Percentiles rank a stretch among this genome's conserved stretches.
These are phyloP conservation scores for Monosporascus sp. DNA, from an alignment of 2,329 filamentous ascomycete species.

Conservation along the genomic window DNA sequence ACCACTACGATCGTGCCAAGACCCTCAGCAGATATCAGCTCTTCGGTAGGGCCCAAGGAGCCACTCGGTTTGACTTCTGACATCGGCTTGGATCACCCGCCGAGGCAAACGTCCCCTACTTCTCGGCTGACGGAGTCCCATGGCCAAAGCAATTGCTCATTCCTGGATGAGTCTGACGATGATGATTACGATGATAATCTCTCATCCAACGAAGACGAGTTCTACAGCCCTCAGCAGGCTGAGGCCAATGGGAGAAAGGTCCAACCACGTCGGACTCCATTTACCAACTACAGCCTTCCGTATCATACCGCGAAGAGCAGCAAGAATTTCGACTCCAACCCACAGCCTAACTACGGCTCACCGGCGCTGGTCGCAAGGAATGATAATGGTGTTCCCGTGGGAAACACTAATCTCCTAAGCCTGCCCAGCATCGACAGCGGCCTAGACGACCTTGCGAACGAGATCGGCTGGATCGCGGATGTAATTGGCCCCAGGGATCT, in stretches of 20 bases:
- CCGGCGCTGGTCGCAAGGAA: conserved; percentile 24
- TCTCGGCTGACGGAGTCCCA: conserved; percentile 29
- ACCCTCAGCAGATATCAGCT: conserved; percentile 3
- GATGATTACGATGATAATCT: conserved; percentile 37
- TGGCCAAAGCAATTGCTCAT: conserved; percentile 35
- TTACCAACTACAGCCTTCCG: conserved; percentile 46
- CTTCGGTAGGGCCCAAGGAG: conserved; percentile 11
- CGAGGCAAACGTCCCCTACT: conserved; percentile 27
- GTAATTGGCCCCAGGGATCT: conserved; percentile 34
- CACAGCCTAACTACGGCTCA: conserved; percentile 13
- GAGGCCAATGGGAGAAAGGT: not conserved
- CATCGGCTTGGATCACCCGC: conserved; percentile 17
- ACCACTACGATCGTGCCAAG: conserved; percentile 12
- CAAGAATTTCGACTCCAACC: conserved; percentile 13
- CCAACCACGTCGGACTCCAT: conserved; percentile 11
- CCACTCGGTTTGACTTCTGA: conserved; percentile 2
- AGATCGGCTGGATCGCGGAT: conserved; percentile 49
- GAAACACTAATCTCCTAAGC: conserved; percentile 18
- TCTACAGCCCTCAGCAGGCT: conserved; percentile 9
- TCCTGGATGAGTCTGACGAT: conserved; percentile 42
- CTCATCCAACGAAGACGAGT: conserved; percentile 31
- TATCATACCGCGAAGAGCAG: conserved; percentile 19
- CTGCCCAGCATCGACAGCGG: conserved; percentile 26
- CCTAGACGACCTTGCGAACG: conserved; percentile 33
- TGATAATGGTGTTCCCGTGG: conserved; percentile 18